Evolutionary conservation across 2,329 filamentous ascomycete genomes (phyloP), one percentile per base, ranked within the genome.

Genomic region (Trichoderma oligosporum): DNA sequence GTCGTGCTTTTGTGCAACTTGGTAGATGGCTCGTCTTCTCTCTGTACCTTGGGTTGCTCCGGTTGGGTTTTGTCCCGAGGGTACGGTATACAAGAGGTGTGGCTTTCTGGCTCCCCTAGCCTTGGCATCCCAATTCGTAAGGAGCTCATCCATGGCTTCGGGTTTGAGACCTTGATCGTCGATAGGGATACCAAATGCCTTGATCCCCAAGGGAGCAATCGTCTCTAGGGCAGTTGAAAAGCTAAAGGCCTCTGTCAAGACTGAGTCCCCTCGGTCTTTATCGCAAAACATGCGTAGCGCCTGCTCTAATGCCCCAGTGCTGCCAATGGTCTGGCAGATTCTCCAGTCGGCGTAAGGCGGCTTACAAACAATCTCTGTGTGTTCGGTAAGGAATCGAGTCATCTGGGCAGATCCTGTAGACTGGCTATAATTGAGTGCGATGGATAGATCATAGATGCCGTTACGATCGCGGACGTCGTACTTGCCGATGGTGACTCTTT

Each of bases 371-470:
- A 97, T 84, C 74, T 99, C 93, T 0, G 92, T 96, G 74, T 97
- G 94, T 76, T 99, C 94, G 0, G 92, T 95, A 49, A 97, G 80
- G 75, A 89, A 97, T 60, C 94, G 86, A 61, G 97, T 77, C 71
- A 99, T 79, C 74, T 96, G 94, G 3, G 91, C 88, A 9, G 90
- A 84, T 16, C 94, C 94, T 16, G 85, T 85, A 7, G 91, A 86
- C 74, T 96, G 91, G 31, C 89, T 90, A 71, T 99, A 99, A 75
- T 99, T 97, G 70, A 97, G 85, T 1, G 88, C 88, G 61, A 95
- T 90, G 44, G 89, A 84, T 51, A 99, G 82, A 74, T 99, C 94
- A 64, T 82, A 82, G 7, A 66, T 68, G 42, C 70, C 71, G 18
- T 69, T 66, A 18, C 81, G 83, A 47, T 88, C 78, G 11, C 78